Evolutionary conservation across 306 rosid genomes (phyloP).

Genomic region (Pyrus pyrifolia): DNA sequence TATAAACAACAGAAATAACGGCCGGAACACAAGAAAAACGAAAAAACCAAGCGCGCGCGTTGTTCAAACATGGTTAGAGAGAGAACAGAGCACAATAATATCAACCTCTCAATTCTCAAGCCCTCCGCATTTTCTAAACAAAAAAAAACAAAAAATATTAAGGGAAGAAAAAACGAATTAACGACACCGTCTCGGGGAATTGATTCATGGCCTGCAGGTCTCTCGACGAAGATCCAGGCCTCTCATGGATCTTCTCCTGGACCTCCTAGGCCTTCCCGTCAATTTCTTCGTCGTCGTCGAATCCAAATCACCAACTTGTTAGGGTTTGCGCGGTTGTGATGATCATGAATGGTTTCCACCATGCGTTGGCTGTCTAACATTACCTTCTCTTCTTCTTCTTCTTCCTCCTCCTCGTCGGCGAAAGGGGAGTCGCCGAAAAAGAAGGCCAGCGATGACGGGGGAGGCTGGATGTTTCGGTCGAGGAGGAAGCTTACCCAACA

Average conservation of each 20-base stretch:
- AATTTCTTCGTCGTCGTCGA: neutral
- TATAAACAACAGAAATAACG: neutral
- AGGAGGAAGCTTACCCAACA: constrained; percentile 29
- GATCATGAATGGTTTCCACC: neutral
- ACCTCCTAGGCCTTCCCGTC: neutral
- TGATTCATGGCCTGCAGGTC: neutral
- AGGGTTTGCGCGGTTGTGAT: neutral
- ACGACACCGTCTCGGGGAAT: neutral
- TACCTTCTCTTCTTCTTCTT: constrained; percentile 34
- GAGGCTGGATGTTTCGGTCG: constrained; percentile 38
- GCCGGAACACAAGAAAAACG: neutral
- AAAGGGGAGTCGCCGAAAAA: constrained; percentile 10
- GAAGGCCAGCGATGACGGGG: constrained; percentile 8
- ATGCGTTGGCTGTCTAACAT: constrained; percentile 78
- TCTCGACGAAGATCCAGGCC: neutral
- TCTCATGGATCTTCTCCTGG: neutral
- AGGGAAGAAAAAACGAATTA: neutral
- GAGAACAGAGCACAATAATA: neutral
- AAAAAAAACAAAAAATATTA: neutral
- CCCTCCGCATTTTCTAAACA: neutral
- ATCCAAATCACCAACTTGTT: neutral
- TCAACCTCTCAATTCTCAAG: neutral
- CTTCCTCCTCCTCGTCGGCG: constrained; percentile 11
- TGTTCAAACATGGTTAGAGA: neutral
- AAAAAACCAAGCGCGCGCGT: neutral